A percentile compares a stretch with the other conserved stretches of the same genome.
Conservation (phyloP, 2,329 filamentous ascomycete genomes). For the Calonectria pteridis region DNA sequence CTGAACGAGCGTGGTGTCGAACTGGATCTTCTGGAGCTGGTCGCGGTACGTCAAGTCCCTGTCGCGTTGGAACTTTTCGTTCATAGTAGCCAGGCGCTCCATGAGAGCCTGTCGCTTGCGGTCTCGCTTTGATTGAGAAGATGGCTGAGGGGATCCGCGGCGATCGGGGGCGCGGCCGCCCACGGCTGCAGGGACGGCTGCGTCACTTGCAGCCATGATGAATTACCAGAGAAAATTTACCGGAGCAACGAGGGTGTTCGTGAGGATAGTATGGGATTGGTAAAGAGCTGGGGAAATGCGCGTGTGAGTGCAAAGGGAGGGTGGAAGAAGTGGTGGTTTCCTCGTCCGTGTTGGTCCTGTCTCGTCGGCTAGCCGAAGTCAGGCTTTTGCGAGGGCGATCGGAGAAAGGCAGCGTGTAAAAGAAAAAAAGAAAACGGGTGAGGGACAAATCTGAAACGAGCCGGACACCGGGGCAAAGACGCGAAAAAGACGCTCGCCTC, state of each 20-base stretch:
- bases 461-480: background rate
- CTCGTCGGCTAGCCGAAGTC: constrained; percentile 7
- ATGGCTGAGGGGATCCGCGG: constrained; percentile 51
- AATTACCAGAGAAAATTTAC: constrained; percentile 10
- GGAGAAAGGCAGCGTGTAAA: constrained; percentile 3
- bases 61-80: constrained; percentile 82
- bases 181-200: constrained; percentile 48
- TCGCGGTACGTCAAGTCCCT: constrained; percentile 88
- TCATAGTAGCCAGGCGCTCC: constrained; percentile 82
- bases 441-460: background rate
- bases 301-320: constrained; percentile 14
- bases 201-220: constrained; percentile 57
- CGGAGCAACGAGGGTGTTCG: background rate
- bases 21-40: constrained; percentile 91
- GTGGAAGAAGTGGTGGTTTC: background rate
- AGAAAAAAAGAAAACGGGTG: background rate
- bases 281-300: background rate
- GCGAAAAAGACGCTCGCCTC: constrained; percentile 17
- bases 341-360: constrained; percentile 7
- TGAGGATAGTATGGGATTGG: background rate
- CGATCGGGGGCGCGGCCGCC: constrained; percentile 50
- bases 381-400: constrained; percentile 13
- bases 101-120: constrained; percentile 87
- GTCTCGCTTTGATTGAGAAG: constrained; percentile 83
- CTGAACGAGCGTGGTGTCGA: constrained; percentile 88